Evolutionary conservation across 331 rosid genomes (phyloP), one percentile per base, ranked within the genome.

Genomic region (Telfairia occidentalis): DNA sequence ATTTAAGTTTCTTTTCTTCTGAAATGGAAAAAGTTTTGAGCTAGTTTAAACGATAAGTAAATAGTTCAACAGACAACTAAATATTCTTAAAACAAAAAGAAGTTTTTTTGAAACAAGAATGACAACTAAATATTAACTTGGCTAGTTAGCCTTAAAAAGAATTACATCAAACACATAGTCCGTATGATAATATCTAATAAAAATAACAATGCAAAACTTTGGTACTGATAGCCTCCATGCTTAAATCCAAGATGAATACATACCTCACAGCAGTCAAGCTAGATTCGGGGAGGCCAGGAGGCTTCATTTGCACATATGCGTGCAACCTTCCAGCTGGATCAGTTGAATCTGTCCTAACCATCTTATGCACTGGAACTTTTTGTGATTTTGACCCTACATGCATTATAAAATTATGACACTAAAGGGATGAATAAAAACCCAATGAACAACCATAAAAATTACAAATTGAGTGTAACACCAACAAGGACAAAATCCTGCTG

Each of bases 311-410:
- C 84, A 86, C 57, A 80, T 88, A 93, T 42, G 90, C 94, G 76
- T 91, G 97, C 80, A 93, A 86, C 87, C 98, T 87, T 77, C 98
- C 98, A 57, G 79, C 89, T 46, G 97, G 97, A 83, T 93, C 89
- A n/a, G 78, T 78, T 79, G 97, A 84, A 88, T 93, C 96, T 71
- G 97, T 91, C 81, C 98, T 87, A 40, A 93, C 92, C 86, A 93
- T 88, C 82, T 93, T 91, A 74, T 85, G 50, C 18, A 89, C 95
- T 0, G 97, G 98, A 82, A 91, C 87, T 84, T 94, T 94, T 80
- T 76, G 89, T 70, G 85, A 78, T 81, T 81, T 91, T 35, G 96
- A 82, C 26, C 91, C 97, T 91, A 79, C 50, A 61, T 49, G 12
- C 34, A 76, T 54, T 46, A 71, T 46, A 81, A 50, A 12, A 79